Evolutionary conservation across 495 filamentous ascomycete species (phyloP).

Genomic region (Glonium stellatum): DNA sequence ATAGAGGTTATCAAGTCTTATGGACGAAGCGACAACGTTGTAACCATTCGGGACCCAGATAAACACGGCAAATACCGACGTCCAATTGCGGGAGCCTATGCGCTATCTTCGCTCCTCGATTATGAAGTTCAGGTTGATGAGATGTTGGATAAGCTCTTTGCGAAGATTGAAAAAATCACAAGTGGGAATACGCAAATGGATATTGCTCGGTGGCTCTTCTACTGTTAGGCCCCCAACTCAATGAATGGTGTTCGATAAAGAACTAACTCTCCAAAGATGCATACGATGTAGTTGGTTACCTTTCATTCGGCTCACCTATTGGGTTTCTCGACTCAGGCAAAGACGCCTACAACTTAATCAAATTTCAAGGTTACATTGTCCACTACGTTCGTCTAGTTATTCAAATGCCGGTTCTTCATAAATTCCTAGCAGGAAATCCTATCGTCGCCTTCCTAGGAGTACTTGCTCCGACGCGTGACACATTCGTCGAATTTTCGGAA

Average conservation of each 20-base stretch:
- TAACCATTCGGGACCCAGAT: background rate
- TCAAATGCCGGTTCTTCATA: background rate
- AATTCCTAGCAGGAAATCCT: background rate
- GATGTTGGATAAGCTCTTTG: background rate
- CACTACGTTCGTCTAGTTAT: background rate
- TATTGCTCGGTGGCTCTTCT: constrained; percentile 1
- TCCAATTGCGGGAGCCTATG: background rate
- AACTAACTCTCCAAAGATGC: background rate
- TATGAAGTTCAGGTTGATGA: background rate
- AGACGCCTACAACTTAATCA: background rate
- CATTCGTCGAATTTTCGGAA: background rate
- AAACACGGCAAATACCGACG: background rate
- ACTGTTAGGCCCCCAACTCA: background rate
- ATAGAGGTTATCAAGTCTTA: background rate
- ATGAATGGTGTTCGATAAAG: background rate
- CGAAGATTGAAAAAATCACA: background rate
- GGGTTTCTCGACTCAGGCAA: background rate
- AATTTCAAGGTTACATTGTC: background rate
- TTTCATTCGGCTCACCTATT: background rate
- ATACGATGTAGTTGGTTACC: background rate
- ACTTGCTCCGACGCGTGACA: background rate
- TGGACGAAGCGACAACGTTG: background rate
- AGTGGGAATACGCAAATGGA: background rate
- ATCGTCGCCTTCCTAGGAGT: background rate
- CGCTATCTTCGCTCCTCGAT: background rate